Evolutionary conservation across 108 stramenopile species (phyloP), one percentile per base, ranked within the genome.

Genomic region (Skeletonema potamos): DNA sequence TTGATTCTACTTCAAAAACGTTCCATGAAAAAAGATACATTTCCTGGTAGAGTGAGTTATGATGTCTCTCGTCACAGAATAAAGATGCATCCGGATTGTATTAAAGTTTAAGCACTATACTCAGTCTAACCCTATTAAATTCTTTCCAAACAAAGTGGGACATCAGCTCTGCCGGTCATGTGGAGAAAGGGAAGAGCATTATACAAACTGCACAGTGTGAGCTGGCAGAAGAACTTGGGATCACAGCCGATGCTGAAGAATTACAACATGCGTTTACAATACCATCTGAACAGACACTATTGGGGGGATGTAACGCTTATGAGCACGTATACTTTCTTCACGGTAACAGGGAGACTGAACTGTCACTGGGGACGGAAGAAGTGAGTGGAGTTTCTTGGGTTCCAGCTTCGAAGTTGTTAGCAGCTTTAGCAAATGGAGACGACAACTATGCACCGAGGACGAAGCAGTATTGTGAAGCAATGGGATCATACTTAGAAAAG

Each of bases 251-350:
- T 24, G 17, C 60, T 1, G 24, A 15, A 9, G 67, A 66, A 33
- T 29, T 81, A 18, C 27, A 76, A 54, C 56, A 36, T 55, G 63
- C 78, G 34, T 84, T 84, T 39, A 63, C 37, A 8, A 71, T 79
- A 26, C 83, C 83, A 36, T 74, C 83, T 27, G 75, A 81, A 33
- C 70, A 76, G 33, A 11, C 60, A 0, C 37, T 22, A 0, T 9
- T 71, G 33, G 83, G 83, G 0, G 83, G 83, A 2, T 84, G 83
- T 58, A 84, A 84, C 64, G 78, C 78, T 2, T 84, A 66, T 48
- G 83, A 84, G 29, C 70, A 81, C 68, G 79, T 84, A 1, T 81
- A 77, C 48, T 84, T 84, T 59, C 63, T 83, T 17, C 20, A 59
- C 32, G 34, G 32, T 9, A 27, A 63, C 8, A 29, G 26, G 1